Conservation (phyloP, 1,284 basidiomycete genomes). For the Kwoniella shivajii region DNA sequence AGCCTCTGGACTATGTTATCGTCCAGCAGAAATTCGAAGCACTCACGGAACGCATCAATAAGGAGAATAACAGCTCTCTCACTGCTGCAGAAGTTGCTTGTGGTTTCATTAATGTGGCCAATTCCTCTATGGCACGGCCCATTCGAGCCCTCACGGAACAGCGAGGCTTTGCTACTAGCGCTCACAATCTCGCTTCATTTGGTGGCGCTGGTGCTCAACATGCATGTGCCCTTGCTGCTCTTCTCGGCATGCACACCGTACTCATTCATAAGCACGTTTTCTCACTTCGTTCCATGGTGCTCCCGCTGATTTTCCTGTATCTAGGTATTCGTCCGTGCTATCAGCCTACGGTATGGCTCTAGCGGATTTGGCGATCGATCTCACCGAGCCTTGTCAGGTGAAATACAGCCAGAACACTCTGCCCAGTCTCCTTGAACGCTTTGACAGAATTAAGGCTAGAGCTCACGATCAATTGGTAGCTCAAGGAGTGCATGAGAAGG, state of each 20-base stretch:
- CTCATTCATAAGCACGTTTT: slow-evolving; percentile 61
- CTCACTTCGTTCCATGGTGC: too few relatives aligned
- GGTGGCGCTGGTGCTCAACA: slow-evolving; percentile 51
- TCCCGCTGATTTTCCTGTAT: slow-evolving; percentile 1
- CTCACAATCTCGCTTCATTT: slow-evolving; percentile 45
- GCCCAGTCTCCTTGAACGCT: slow-evolving; percentile 24
- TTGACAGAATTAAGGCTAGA: slow-evolving; percentile 33
- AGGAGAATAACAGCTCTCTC: slow-evolving; percentile 25
- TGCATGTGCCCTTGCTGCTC: slow-evolving; percentile 41
- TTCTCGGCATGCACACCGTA: slow-evolving; percentile 39
- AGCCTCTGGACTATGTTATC: slow-evolving; percentile 56
- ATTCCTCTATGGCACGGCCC: slow-evolving; percentile 48
- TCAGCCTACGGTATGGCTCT: slow-evolving; percentile 86
- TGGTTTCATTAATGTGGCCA: slow-evolving; percentile 46
- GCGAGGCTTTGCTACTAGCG: slow-evolving; percentile 38
- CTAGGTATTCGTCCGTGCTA: slow-evolving; percentile 80
- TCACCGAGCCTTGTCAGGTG: slow-evolving; percentile 57
- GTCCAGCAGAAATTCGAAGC: slow-evolving; percentile 51
- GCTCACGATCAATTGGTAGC: slow-evolving; percentile 67
- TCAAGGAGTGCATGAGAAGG: slow-evolving; percentile 77
- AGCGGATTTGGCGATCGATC: slow-evolving; percentile 56
- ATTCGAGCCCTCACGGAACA: slow-evolving; percentile 61
- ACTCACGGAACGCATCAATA: slow-evolving; percentile 56
- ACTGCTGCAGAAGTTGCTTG: slow-evolving; percentile 41
- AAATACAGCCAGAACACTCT: slow-evolving; percentile 58